Conservation (phyloP, 805 yeast genomes). For the Clavispora vitiphila region DNA sequence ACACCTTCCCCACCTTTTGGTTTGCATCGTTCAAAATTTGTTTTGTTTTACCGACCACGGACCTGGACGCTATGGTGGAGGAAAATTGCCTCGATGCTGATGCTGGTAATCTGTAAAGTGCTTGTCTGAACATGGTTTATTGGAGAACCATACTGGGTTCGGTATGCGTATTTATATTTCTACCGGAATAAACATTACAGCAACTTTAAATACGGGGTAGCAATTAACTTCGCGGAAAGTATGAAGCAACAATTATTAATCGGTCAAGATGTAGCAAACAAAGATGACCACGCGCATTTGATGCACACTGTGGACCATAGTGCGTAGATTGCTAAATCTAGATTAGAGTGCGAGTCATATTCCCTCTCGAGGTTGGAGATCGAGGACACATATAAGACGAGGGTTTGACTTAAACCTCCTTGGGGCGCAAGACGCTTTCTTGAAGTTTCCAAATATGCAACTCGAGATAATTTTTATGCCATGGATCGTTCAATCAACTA, state of each 20-base stretch:
- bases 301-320: not conserved
- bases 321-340: not conserved
- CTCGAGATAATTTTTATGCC: no score
- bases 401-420: no score
- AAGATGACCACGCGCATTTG: not conserved
- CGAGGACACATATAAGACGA: no score
- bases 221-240: not conserved
- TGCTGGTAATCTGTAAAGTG: not conserved
- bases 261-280: not conserved
- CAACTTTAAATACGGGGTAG: not conserved
- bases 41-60: slow-evolving; percentile 5
- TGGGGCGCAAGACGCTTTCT: no score
- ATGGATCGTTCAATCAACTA: no score
- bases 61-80: not conserved
- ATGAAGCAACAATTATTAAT: not conserved
- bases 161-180: not conserved
- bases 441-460: no score
- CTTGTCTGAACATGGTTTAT: not conserved
- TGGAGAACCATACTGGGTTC: no score
- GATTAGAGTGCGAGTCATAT: not conserved
- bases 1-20: slow-evolving; percentile 26
- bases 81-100: not conserved
- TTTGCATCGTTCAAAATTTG: slow-evolving; percentile 25
- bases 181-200: no score
- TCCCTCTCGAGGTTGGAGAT: no score